Evolutionary conservation across 2,329 filamentous ascomycete species (phyloP).

Genomic region (Neonectria ditissima): DNA sequence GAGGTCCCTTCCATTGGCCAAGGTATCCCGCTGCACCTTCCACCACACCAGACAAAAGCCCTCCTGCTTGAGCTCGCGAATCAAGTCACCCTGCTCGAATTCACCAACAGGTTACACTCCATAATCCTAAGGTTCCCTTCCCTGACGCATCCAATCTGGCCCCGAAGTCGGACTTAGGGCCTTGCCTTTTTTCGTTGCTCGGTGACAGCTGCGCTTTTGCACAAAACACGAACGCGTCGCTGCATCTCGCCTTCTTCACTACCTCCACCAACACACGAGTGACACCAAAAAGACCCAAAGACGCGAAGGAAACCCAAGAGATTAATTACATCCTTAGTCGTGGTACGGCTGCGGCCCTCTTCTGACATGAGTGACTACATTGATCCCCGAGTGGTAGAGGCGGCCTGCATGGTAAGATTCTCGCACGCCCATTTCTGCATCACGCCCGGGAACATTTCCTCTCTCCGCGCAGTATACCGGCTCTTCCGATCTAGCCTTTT

Average conservation of each 20-base stretch:
- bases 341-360: background rate
- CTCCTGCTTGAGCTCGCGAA: too few species aligned
- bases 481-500: background rate
- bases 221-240: conserved; percentile 3
- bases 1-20: background rate
- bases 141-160: background rate
- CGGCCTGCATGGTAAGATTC: conserved; percentile 37
- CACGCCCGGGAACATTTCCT: background rate
- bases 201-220: conserved; percentile 4
- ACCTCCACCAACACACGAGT: conserved; percentile 10
- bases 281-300: background rate
- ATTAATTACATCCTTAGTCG: background rate
- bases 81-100: too few species aligned
- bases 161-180: background rate
- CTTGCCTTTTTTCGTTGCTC: background rate
- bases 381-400: conserved; percentile 12
- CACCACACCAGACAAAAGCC: too few species aligned
- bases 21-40: background rate
- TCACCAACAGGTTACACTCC: too few species aligned
- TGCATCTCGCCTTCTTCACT: background rate
- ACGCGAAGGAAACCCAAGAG: background rate
- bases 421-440: background rate
- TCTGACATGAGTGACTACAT: conserved; percentile 30
- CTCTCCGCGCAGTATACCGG: background rate
- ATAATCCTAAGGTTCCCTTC: too few species aligned